phyloP scores from a whole-genome alignment of 345 rosid species.

The Trapa bicornis region DNA sequence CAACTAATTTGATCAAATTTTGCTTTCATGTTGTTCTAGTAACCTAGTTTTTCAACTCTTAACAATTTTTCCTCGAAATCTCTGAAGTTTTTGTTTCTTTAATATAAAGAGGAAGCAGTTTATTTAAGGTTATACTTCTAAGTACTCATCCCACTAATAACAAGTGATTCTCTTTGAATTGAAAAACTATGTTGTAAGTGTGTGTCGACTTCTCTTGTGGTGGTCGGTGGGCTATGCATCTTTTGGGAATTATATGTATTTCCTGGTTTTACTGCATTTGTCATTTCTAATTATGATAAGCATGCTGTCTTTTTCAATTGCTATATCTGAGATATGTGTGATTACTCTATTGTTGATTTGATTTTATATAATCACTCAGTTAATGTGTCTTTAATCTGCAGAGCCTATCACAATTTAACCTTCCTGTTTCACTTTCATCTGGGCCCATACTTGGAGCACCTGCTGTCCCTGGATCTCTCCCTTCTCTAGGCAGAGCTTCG shows the following conservation, averaged over 20 bases:
- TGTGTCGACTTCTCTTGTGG: not conserved
- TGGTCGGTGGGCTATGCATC: not conserved
- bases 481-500: slow-evolving; percentile 42
- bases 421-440: slow-evolving; percentile 80
- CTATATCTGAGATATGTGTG: not conserved
- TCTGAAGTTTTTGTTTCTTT: not conserved
- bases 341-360: not conserved
- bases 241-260: not conserved
- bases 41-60: not conserved
- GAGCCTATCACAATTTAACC: slow-evolving; percentile 98
- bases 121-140: not conserved
- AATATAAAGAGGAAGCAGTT: not conserved
- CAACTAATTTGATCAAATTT: not conserved
- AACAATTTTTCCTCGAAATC: not conserved
- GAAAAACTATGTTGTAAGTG: not conserved
- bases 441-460: slow-evolving; percentile 52
- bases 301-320: not conserved
- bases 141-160: not conserved
- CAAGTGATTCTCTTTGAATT: not conserved
- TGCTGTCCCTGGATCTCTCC: slow-evolving; percentile 37
- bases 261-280: not conserved
- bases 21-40: not conserved
- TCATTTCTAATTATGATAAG: not conserved
- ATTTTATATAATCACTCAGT: not conserved
- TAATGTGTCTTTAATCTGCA: slow-evolving; percentile 22